A percentile compares a stretch with the other conserved stretches of the same genome.
Evolutionary conservation across 208 protist species (phyloP).

Genomic region (Kentomonas sorsogonicus): DNA sequence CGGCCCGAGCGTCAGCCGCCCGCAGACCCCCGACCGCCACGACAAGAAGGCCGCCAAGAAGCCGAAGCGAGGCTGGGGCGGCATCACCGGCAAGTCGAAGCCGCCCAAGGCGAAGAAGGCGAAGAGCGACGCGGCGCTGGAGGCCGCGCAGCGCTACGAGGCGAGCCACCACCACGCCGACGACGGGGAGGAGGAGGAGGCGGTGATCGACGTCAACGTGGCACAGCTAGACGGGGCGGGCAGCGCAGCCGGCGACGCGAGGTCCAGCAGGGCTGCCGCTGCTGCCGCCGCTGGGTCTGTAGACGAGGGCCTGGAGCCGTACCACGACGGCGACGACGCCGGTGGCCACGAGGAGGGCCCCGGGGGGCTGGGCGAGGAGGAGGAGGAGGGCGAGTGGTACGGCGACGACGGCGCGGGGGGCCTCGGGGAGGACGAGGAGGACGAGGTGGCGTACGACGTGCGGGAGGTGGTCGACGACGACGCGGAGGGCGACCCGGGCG

Average conservation of each 20-base stretch:
- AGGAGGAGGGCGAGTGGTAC: not conserved
- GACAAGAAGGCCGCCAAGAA: constrained; percentile 4
- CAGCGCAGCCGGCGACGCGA: too few relatives aligned
- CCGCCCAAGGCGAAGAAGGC: not conserved
- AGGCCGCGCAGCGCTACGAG: not conserved
- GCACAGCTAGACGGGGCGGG: too few relatives aligned
- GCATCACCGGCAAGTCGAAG: not conserved
- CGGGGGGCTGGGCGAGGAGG: not conserved
- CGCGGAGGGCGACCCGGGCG: not conserved
- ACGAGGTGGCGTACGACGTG: constrained; percentile 14
- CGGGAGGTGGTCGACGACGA: constrained; percentile 31
- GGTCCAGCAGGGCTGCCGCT: not conserved
- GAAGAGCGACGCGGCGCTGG: not conserved
- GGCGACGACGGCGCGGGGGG: not conserved
- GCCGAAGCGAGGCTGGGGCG: not conserved
- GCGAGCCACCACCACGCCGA: too few relatives aligned
- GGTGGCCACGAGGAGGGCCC: not conserved
- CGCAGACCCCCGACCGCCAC: constrained; percentile 18
- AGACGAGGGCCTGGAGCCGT: not conserved
- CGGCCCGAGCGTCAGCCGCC: constrained; percentile 22
- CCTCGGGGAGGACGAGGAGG: not conserved
- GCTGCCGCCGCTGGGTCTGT: not conserved
- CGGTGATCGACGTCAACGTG: too few relatives aligned
- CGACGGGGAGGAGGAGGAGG: not conserved
- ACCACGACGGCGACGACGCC: not conserved